phyloP scores from a whole-genome alignment of 1,139 yeast species.

The Insectozyma bohioensis region DNA sequence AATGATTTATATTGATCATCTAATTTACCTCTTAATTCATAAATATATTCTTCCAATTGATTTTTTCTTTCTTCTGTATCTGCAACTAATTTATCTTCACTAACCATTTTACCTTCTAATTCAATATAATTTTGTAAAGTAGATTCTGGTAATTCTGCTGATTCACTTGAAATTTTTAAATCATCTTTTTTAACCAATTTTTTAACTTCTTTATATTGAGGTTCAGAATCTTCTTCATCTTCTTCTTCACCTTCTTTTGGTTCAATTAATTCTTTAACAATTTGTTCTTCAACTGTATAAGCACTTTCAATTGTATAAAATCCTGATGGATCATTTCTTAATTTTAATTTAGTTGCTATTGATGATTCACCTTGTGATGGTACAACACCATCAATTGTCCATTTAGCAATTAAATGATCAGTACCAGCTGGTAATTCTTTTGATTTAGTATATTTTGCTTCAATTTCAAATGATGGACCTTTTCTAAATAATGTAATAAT shows the following conservation, averaged over 20 bases:
- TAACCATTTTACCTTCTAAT: constrained; percentile 77
- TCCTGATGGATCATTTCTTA: constrained; percentile 97
- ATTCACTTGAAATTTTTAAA: constrained; percentile 54
- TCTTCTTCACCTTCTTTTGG: constrained; percentile 62
- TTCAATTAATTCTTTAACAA: constrained; percentile 80
- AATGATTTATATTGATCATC: constrained; percentile 88
- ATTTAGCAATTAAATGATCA: constrained; percentile 68
- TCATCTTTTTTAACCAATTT: constrained; percentile 91
- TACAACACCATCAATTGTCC: constrained; percentile 85
- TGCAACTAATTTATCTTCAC: constrained; percentile 94
- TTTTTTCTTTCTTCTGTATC: constrained; percentile 99
- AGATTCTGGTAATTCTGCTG: constrained; percentile 64
- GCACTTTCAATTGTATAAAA: constrained; percentile 93
- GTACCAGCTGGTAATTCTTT: constrained; percentile 72
- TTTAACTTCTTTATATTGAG: constrained; percentile 88
- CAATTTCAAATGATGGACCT: constrained; percentile 75
- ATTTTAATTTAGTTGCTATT: constrained; percentile 86
- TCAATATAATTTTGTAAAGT: constrained; percentile 66
- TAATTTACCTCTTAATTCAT: constrained; percentile 94
- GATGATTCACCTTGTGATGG: constrained; percentile 74
- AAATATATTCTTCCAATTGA: constrained; percentile 96
- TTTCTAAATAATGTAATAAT: constrained; percentile 91
- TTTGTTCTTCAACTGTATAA: constrained; percentile 89
- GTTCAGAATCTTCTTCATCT: constrained; percentile 54
- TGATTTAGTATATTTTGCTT: constrained; percentile 82